Conservation (phyloP, 2,329 filamentous ascomycete genomes). For the Scorias spongiosa region DNA sequence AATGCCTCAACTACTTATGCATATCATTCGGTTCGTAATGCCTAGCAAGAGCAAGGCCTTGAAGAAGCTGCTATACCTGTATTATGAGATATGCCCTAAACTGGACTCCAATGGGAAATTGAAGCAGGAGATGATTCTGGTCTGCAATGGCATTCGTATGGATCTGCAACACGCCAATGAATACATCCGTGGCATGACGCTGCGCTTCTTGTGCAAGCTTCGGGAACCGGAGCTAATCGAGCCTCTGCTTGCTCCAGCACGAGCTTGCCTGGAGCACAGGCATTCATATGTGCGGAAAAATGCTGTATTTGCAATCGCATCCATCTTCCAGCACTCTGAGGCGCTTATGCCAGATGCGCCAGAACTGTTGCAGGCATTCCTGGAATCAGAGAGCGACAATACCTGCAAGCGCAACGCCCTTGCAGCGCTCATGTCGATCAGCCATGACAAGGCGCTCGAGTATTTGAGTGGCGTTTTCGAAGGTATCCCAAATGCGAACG, state of each 20-base stretch:
- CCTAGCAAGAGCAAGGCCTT: slow-evolving; percentile 89
- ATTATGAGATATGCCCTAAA: slow-evolving; percentile 98
- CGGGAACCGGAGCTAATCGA: slow-evolving; percentile 92
- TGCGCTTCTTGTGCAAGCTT: slow-evolving; percentile 93
- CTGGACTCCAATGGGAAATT: slow-evolving; percentile 82
- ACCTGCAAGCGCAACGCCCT: slow-evolving; percentile 98
- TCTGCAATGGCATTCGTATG: slow-evolving; percentile 96
- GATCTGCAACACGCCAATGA: slow-evolving; percentile 96
- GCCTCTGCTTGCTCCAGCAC: slow-evolving; percentile 80
- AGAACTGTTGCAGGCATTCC: slow-evolving; percentile 77
- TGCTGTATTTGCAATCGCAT: slow-evolving; percentile 84
- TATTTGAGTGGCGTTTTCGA: slow-evolving; percentile 86
- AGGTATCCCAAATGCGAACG: slow-evolving; percentile 83
- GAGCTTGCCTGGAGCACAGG: slow-evolving; percentile 84
- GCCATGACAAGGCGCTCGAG: slow-evolving; percentile 78
- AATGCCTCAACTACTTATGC: slow-evolving; percentile 92
- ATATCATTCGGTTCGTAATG: slow-evolving; percentile 99
- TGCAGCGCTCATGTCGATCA: slow-evolving; percentile 76
- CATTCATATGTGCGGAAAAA: slow-evolving; percentile 98
- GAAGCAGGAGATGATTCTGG: slow-evolving; percentile 98
- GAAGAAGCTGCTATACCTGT: slow-evolving; percentile 98
- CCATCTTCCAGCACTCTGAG: slow-evolving; percentile 82
- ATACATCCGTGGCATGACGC: slow-evolving; percentile 94
- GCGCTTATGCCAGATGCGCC: slow-evolving; percentile 88
- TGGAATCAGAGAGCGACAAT: slow-evolving; percentile 78